A percentile compares a stretch with the other conserved stretches of the same genome.
These are phyloP conservation scores for Liquidambar formosana DNA, from an alignment of 164 flowering plant species.

Conservation along the genomic window DNA sequence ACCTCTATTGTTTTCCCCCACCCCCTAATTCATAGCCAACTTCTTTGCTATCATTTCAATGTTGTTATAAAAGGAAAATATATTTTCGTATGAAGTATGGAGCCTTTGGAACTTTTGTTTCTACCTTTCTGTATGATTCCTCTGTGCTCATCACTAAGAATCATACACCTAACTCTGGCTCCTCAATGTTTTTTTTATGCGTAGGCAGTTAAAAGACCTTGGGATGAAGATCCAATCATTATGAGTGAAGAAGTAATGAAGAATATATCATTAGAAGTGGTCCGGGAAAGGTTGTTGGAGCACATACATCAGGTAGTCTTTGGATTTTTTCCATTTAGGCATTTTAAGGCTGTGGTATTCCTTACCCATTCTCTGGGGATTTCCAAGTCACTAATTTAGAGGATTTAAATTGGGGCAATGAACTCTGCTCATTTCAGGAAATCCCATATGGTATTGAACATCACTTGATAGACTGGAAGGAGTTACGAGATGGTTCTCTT, in stretches of 20 bases:
- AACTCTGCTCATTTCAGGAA: constrained; percentile 55
- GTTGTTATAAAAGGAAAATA: no score
- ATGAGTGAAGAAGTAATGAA: constrained; percentile 91
- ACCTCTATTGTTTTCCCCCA: no score
- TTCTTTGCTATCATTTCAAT: no score
- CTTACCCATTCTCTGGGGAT: neutral
- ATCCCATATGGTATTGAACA: constrained; percentile 86
- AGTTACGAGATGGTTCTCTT: constrained; percentile 84
- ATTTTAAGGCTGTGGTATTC: neutral
- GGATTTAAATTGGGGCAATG: neutral
- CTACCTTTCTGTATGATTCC: no score
- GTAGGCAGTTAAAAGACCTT: constrained; percentile 92
- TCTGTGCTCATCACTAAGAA: no score
- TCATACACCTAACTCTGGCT: constrained; percentile 9
- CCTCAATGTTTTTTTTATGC: constrained; percentile 15
- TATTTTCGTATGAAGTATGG: no score
- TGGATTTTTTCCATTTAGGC: neutral
- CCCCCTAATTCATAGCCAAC: no score
- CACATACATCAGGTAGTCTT: constrained; percentile 85
- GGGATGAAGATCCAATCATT: constrained; percentile 86
- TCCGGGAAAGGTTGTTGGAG: constrained; percentile 81
- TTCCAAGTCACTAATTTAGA: neutral
- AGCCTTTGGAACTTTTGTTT: no score
- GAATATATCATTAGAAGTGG: constrained; percentile 84
- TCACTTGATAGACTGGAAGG: constrained; percentile 86